Conservation (phyloP, 116 monocot genomes). For the Thalassia testudinum region DNA sequence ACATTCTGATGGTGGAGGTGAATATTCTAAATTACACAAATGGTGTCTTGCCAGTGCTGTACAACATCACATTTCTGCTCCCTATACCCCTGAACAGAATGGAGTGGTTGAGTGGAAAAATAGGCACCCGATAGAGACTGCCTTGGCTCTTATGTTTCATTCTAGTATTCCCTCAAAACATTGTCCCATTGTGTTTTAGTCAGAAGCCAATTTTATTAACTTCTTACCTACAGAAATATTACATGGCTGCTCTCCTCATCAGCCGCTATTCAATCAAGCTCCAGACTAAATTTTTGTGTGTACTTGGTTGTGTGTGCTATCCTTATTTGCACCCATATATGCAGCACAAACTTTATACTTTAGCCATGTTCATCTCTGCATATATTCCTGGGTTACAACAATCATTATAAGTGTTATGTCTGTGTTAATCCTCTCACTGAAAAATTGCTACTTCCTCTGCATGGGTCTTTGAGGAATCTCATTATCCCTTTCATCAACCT, state of each 20-base stretch:
- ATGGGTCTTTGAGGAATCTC: too few relatives aligned
- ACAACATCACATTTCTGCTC: background rate
- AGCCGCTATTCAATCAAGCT: background rate
- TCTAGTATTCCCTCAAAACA: background rate
- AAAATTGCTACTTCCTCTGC: too few relatives aligned
- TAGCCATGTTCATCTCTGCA: background rate
- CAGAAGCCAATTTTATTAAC: background rate
- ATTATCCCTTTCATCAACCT: too few relatives aligned
- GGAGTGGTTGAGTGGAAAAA: background rate
- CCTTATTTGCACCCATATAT: background rate
- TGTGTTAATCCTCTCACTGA: background rate
- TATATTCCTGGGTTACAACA: background rate
- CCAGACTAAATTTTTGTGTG: background rate
- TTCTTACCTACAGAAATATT: background rate
- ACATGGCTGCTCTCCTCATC: background rate
- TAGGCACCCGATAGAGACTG: background rate
- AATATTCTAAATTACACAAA: background rate
- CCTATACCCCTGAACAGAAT: background rate
- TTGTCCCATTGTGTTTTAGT: background rate
- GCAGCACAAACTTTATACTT: background rate
- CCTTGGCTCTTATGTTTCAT: background rate
- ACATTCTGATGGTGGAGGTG: background rate
- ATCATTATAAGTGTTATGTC: background rate
- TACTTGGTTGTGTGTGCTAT: conserved; percentile 3
- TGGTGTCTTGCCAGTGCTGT: background rate